Conservation (phyloP, 116 monocot species). For the Dioscorea cayenensis region DNA sequence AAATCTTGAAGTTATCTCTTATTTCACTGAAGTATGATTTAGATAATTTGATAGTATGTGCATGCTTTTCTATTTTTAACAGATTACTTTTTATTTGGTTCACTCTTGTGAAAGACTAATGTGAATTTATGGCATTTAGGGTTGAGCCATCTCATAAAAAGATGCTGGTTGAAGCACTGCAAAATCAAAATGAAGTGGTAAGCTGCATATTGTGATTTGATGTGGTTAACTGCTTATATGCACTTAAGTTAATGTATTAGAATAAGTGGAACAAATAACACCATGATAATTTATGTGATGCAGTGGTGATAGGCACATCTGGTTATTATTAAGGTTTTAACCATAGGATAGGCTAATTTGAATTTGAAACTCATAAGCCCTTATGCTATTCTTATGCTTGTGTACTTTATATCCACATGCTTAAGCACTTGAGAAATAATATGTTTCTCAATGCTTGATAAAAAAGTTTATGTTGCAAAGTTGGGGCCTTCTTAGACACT, state of each 20-base stretch:
- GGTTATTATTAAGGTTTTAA: no score
- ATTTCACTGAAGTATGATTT: no score
- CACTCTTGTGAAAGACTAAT: not conserved
- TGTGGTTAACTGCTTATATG: not conserved
- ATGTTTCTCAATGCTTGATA: no score
- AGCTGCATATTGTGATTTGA: constrained; percentile 1
- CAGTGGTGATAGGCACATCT: no score
- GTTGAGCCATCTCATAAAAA: constrained; percentile 97
- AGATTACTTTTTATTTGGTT: not conserved
- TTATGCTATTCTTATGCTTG: no score
- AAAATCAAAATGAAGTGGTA: constrained; percentile 99
- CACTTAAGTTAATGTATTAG: not conserved
- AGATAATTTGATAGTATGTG: not conserved
- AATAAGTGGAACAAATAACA: not conserved
- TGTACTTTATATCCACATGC: no score
- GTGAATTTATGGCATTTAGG: constrained; percentile 30
- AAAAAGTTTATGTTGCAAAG: no score
- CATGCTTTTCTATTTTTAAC: not conserved
- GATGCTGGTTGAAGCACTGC: constrained; percentile 96
- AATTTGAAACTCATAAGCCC: no score
- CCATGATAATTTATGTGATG: not conserved
- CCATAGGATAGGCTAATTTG: no score
- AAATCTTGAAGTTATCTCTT: no score
- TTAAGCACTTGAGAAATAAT: no score
- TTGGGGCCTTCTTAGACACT: no score